Conservation (phyloP, 2,329 filamentous ascomycete species). For the Xylaria sp. region DNA sequence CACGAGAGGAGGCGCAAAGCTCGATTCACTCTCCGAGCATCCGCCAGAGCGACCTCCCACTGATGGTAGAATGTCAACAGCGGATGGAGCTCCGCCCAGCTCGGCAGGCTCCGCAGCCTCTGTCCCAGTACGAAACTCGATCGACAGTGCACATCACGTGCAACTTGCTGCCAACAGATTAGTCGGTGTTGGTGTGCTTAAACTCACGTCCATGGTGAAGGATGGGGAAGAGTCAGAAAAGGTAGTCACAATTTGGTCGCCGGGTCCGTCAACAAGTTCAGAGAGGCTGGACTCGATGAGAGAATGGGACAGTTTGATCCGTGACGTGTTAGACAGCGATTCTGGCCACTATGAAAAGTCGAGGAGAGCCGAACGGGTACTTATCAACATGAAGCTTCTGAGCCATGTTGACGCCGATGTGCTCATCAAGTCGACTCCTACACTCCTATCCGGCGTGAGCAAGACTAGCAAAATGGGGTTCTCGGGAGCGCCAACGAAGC, state of each 20-base stretch:
- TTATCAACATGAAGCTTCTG: slow-evolving; percentile 75
- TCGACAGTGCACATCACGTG: slow-evolving; percentile 31
- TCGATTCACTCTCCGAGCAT: slow-evolving; percentile 54
- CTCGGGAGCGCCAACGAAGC: slow-evolving; percentile 80
- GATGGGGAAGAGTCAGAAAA: slow-evolving; percentile 68
- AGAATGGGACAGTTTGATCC: slow-evolving; percentile 69
- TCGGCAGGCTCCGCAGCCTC: slow-evolving; percentile 55
- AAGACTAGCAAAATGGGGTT: slow-evolving; percentile 90
- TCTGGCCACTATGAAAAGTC: slow-evolving; percentile 72
- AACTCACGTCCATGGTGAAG: slow-evolving; percentile 69
- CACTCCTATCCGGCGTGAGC: slow-evolving; percentile 71
- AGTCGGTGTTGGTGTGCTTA: slow-evolving; percentile 71
- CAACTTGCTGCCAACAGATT: slow-evolving; percentile 58
- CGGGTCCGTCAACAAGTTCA: slow-evolving; percentile 47
- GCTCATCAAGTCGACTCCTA: slow-evolving; percentile 82
- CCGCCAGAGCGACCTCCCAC: slow-evolving; percentile 36
- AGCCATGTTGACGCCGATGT: slow-evolving; percentile 69
- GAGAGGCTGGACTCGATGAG: slow-evolving; percentile 56
- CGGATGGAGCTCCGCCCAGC: slow-evolving; percentile 47
- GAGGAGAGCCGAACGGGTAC: slow-evolving; percentile 66
- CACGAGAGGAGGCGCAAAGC: slow-evolving; percentile 48
- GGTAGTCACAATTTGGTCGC: slow-evolving; percentile 71
- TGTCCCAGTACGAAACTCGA: slow-evolving; percentile 34
- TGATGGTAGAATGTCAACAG: slow-evolving; percentile 37
- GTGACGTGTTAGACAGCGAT: slow-evolving; percentile 66